Evolutionary conservation across 495 filamentous ascomycete species (phyloP).

Genomic region (Lophiotrema nucula): DNA sequence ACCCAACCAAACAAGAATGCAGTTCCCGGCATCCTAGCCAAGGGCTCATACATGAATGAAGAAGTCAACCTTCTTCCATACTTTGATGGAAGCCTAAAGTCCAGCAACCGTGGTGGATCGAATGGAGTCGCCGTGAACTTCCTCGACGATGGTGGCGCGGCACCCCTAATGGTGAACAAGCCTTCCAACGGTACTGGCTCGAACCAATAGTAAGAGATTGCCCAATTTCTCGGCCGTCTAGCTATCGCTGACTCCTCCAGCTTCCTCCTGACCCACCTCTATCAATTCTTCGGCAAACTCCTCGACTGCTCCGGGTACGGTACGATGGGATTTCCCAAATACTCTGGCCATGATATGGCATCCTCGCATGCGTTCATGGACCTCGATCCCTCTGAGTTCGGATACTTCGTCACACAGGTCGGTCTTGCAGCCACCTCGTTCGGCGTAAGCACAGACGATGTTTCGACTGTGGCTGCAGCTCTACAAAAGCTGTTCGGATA

Average conservation of each 20-base stretch:
- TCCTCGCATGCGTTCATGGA: conserved; percentile 58
- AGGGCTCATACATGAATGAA: conserved; percentile 45
- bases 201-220: no score
- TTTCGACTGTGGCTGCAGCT: conserved; percentile 42
- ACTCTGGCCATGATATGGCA: conserved; percentile 49
- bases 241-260: no score
- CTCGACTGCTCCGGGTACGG: conserved; percentile 52
- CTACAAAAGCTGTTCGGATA: conserved; percentile 48
- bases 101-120: conserved; percentile 45
- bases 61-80: conserved; percentile 53
- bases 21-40: conserved; percentile 54
- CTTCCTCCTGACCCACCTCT: conserved; percentile 55
- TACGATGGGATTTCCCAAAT: conserved; percentile 44
- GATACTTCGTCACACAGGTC: conserved; percentile 57
- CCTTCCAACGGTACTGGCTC: conserved; percentile 48
- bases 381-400: conserved; percentile 48
- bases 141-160: conserved; percentile 55
- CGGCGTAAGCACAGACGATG: conserved; percentile 49
- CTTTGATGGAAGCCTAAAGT: conserved; percentile 51
- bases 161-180: conserved; percentile 50
- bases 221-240: no score
- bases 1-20: conserved; percentile 47
- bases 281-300: conserved; percentile 54
- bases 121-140: conserved; percentile 51
- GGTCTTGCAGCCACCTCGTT: conserved; percentile 51